phyloP scores from a whole-genome alignment of 768 basidiomycete genomes.

The Pilatotrama ljubarskyi region DNA sequence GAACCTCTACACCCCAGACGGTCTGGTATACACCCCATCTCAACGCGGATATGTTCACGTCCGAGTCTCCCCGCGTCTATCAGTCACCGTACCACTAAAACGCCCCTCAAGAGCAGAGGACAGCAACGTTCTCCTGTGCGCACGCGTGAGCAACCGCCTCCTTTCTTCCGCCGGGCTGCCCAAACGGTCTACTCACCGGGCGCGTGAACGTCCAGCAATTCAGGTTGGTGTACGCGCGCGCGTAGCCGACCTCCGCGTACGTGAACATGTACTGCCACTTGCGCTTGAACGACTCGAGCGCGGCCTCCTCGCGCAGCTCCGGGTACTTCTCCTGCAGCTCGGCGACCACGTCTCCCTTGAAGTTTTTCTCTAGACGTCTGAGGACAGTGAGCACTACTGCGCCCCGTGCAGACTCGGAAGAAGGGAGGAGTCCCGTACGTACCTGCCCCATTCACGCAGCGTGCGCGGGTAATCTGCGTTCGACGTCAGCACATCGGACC shows the following conservation, averaged over 20 bases:
- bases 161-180: too few species aligned
- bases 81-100: too few species aligned
- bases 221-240: slow-evolving; percentile 73
- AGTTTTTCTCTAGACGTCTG: slow-evolving; percentile 39
- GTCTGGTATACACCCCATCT: too few species aligned
- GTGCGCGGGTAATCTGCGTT: slow-evolving; percentile 24
- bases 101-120: too few species aligned
- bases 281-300: slow-evolving; percentile 67
- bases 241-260: slow-evolving; percentile 76
- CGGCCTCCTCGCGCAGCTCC: slow-evolving; percentile 46
- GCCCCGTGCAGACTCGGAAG: not conserved
- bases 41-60: too few species aligned
- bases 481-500: not conserved
- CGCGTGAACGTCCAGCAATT: slow-evolving; percentile 76
- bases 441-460: slow-evolving; percentile 36
- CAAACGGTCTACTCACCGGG: slow-evolving; percentile 50
- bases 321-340: slow-evolving; percentile 52
- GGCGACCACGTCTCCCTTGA: slow-evolving; percentile 51
- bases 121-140: too few species aligned
- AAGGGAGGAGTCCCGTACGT: slow-evolving; percentile 47
- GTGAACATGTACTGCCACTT: slow-evolving; percentile 82
- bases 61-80: too few species aligned
- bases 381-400: not conserved
- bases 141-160: too few species aligned
- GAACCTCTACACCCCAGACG: too few species aligned